Percentiles rank a stretch among this genome's conserved stretches.
Conservation (phyloP, 2,329 filamentous ascomycete species). For the Akanthomyces uredinophilus region DNA sequence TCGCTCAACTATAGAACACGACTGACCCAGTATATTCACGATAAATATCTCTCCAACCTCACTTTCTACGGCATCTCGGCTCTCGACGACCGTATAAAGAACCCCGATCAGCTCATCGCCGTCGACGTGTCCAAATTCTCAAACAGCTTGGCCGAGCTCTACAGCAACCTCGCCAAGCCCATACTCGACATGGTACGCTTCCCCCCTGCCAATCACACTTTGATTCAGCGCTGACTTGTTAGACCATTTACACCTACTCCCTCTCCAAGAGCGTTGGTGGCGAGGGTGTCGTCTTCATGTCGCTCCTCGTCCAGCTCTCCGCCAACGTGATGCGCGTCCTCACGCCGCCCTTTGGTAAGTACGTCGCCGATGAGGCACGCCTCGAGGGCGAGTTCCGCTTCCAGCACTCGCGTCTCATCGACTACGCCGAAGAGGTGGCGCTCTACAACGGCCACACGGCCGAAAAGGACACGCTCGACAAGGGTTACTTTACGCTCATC, state of each 20-base stretch:
- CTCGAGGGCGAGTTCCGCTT: slow-evolving; percentile 95
- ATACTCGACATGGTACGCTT: slow-evolving; percentile 75
- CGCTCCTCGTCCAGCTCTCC: slow-evolving; percentile 84
- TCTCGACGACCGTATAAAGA: slow-evolving; percentile 95
- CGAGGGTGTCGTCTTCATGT: slow-evolving; percentile 94
- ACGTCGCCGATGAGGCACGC: slow-evolving; percentile 91
- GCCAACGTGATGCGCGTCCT: slow-evolving; percentile 89
- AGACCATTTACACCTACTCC: slow-evolving; percentile 89
- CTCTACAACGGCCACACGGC: slow-evolving; percentile 87
- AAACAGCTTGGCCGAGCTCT: slow-evolving; percentile 88
- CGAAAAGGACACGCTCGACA: slow-evolving; percentile 94
- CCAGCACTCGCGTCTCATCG: slow-evolving; percentile 89
- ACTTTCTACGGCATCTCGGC: slow-evolving; percentile 96
- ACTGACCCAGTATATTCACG: slow-evolving; percentile 90
- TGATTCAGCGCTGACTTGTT: background rate
- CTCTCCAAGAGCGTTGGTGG: slow-evolving; percentile 92
- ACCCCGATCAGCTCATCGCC: slow-evolving; percentile 93
- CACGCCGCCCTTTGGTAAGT: slow-evolving; percentile 94
- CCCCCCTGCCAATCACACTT: background rate
- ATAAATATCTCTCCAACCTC: slow-evolving; percentile 93
- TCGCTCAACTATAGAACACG: slow-evolving; percentile 89
- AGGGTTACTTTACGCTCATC: slow-evolving; percentile 97
- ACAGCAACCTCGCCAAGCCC: slow-evolving; percentile 94
- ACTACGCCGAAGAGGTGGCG: slow-evolving; percentile 92
- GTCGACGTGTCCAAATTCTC: slow-evolving; percentile 96